phyloP scores from a whole-genome alignment of 2,329 filamentous ascomycete genomes.

The Aspergillus nomiae region DNA sequence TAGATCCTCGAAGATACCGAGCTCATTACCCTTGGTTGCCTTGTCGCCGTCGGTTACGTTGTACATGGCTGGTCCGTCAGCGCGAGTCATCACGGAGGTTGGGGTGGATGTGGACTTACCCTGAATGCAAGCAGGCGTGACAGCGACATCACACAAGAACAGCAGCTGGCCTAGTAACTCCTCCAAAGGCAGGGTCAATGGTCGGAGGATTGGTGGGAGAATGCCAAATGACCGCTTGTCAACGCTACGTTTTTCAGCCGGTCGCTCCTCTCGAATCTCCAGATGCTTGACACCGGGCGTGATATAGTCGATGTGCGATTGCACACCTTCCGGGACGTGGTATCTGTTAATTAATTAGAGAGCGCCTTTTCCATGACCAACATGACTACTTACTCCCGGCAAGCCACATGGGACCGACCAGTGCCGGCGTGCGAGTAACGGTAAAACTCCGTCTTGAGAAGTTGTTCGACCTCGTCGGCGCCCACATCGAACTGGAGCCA shows the following conservation, averaged over 20 bases:
- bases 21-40: conserved; percentile 46
- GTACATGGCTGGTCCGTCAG: conserved; percentile 40
- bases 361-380: neutral
- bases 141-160: conserved; percentile 30
- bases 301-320: conserved; percentile 58
- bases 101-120: conserved; percentile 20
- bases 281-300: conserved; percentile 48
- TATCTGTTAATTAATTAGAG: conserved; percentile 34
- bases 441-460: conserved; percentile 59
- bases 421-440: conserved; percentile 48
- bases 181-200: conserved; percentile 26
- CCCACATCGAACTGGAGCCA: conserved; percentile 60
- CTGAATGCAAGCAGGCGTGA: conserved; percentile 47
- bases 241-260: conserved; percentile 11
- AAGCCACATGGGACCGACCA: conserved; percentile 34
- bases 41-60: conserved; percentile 43
- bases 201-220: conserved; percentile 27
- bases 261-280: conserved; percentile 25
- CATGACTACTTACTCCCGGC: conserved; percentile 38
- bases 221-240: conserved; percentile 27
- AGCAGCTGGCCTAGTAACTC: conserved; percentile 19
- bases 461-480: conserved; percentile 54
- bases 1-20: conserved; percentile 49
- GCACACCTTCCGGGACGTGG: conserved; percentile 52
- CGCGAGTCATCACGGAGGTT: neutral